Conservation (phyloP, 208 protist genomes). For the Balamuthia mandrillaris region DNA sequence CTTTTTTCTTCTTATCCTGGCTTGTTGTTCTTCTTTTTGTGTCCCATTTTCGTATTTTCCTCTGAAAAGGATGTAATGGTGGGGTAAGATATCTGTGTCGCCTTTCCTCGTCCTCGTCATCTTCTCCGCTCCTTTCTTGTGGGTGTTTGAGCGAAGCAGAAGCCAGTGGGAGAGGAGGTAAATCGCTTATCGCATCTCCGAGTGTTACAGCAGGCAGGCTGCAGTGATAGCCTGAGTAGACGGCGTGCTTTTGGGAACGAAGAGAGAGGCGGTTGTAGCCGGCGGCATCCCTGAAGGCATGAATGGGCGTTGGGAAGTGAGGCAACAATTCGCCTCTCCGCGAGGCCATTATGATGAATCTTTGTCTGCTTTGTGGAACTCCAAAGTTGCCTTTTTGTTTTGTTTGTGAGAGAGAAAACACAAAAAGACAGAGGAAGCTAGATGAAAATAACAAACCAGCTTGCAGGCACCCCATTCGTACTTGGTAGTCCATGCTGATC, state of each 20-base stretch:
- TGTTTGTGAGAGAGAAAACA: neutral
- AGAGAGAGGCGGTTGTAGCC: neutral
- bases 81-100: neutral
- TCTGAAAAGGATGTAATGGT: neutral
- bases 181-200: neutral
- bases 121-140: neutral
- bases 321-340: neutral
- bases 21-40: too few relatives aligned
- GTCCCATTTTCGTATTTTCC: neutral
- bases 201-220: neutral
- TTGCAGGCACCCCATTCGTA: neutral
- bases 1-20: too few relatives aligned
- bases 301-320: neutral
- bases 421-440: neutral
- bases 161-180: neutral
- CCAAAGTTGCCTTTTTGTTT: neutral
- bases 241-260: neutral
- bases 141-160: too few relatives aligned
- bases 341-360: neutral
- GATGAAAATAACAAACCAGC: neutral
- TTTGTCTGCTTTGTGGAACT: neutral
- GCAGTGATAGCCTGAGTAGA: neutral
- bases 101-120: neutral
- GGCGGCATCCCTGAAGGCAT: neutral
- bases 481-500: neutral